Percentiles rank a stretch among this genome's conserved stretches.
phyloP scores from a whole-genome alignment of 2,329 filamentous ascomycete species.

The Nigrograna mackinnonii region DNA sequence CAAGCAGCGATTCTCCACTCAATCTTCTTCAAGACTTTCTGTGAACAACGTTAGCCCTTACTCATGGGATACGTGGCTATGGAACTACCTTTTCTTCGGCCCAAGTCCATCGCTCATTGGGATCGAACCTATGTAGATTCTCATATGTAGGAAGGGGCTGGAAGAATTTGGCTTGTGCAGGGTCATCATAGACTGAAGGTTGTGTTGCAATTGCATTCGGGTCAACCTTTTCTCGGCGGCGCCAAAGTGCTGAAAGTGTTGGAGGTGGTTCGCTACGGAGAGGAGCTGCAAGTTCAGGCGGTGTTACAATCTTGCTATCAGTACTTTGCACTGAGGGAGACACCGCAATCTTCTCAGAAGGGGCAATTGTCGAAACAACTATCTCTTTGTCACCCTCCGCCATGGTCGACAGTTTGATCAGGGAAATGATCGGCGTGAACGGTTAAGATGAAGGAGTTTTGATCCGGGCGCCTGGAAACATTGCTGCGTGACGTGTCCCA shows the following conservation, averaged over 20 bases:
- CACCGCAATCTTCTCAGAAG: background rate
- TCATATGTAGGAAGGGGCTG: conserved; percentile 57
- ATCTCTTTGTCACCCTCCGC: background rate
- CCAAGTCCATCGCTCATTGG: conserved; percentile 54
- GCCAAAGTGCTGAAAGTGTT: conserved; percentile 13
- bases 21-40: conserved; percentile 15
- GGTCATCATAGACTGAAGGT: conserved; percentile 15
- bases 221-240: conserved; percentile 9
- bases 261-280: conserved; percentile 10
- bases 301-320: background rate
- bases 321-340: background rate
- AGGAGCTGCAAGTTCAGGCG: conserved; percentile 4
- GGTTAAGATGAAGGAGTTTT: no score
- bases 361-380: background rate
- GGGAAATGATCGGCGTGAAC: no score
- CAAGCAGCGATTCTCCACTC: conserved; percentile 4
- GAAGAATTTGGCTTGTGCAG: conserved; percentile 14
- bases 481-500: no score
- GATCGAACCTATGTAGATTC: conserved; percentile 60
- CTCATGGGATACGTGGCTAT: no score
- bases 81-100: conserved; percentile 52
- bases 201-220: conserved; percentile 17
- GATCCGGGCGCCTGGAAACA: no score
- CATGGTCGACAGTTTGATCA: background rate
- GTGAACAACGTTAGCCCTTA: background rate